phyloP scores from a whole-genome alignment of 768 basidiomycete genomes.

The Naematelia encephala region DNA sequence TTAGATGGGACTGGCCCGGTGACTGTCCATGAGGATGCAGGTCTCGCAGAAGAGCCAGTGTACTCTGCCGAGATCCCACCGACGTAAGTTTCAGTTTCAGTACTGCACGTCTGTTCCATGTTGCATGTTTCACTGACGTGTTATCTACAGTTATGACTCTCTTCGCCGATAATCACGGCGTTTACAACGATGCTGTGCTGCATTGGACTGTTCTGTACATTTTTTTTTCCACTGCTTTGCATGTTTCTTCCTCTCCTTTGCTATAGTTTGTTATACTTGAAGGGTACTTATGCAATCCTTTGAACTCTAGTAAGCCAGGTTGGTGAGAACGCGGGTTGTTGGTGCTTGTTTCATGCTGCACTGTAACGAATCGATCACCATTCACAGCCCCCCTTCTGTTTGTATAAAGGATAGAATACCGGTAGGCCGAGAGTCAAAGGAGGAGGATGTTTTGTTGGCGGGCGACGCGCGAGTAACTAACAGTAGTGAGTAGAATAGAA shows the following conservation, averaged over 20 bases:
- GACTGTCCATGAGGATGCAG: slow-evolving; percentile 39
- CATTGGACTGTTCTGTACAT: background rate
- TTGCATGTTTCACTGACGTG: slow-evolving; percentile 1
- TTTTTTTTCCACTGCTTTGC: background rate
- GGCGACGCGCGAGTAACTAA: too few relatives aligned
- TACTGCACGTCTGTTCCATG: too few relatives aligned
- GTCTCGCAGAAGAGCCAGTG: slow-evolving; percentile 26
- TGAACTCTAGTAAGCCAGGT: background rate
- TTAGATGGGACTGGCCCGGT: slow-evolving; percentile 15
- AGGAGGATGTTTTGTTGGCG: too few relatives aligned
- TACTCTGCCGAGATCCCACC: slow-evolving; percentile 43
- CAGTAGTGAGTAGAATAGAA: too few relatives aligned
- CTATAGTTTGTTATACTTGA: background rate
- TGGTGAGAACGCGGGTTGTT: background rate
- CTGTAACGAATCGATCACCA: too few relatives aligned
- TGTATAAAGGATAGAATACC: too few relatives aligned
- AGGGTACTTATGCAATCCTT: background rate
- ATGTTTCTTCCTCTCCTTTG: background rate
- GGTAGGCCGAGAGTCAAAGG: too few relatives aligned
- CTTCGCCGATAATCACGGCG: slow-evolving; percentile 15
- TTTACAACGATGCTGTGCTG: background rate
- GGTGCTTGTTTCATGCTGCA: too few relatives aligned
- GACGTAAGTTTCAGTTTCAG: slow-evolving; percentile 43
- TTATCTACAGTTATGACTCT: slow-evolving; percentile 19
- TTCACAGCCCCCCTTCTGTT: too few relatives aligned